Conservation (phyloP, 1,139 yeast species). For the Pichia sp. region DNA sequence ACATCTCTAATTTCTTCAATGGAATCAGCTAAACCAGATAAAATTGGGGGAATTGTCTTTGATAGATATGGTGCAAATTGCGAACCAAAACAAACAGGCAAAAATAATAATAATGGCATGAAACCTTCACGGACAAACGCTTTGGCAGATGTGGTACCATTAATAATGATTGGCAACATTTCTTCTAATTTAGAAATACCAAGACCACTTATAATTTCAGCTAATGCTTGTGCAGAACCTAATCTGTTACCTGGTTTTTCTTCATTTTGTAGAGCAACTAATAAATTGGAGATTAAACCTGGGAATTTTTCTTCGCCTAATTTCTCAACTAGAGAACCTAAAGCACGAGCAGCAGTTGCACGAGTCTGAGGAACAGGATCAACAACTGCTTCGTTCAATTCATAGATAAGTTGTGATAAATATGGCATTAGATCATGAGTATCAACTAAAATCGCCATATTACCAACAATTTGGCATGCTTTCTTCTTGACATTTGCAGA, state of each 20-base stretch:
- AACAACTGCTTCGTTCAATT: slow-evolving; percentile 90
- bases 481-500: slow-evolving; percentile 88
- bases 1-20: slow-evolving; percentile 86
- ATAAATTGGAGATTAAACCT: slow-evolving; percentile 72
- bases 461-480: slow-evolving; percentile 97
- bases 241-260: slow-evolving; percentile 84
- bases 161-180: slow-evolving; percentile 69
- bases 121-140: slow-evolving; percentile 83
- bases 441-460: slow-evolving; percentile 94
- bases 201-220: slow-evolving; percentile 89
- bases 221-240: slow-evolving; percentile 95
- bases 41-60: slow-evolving; percentile 81
- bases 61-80: slow-evolving; percentile 86
- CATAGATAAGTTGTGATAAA: slow-evolving; percentile 66
- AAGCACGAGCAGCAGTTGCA: slow-evolving; percentile 95
- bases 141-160: slow-evolving; percentile 63
- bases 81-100: slow-evolving; percentile 92
- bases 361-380: slow-evolving; percentile 98
- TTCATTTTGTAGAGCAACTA: slow-evolving; percentile 74
- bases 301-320: slow-evolving; percentile 97
- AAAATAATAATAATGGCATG: slow-evolving; percentile 80
- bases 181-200: slow-evolving; percentile 87
- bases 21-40: slow-evolving; percentile 84
- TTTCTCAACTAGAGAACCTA: slow-evolving; percentile 93
- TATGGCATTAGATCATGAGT: slow-evolving; percentile 81